Conservation (phyloP, 331 rosid species). For the Quercus phellos region DNA sequence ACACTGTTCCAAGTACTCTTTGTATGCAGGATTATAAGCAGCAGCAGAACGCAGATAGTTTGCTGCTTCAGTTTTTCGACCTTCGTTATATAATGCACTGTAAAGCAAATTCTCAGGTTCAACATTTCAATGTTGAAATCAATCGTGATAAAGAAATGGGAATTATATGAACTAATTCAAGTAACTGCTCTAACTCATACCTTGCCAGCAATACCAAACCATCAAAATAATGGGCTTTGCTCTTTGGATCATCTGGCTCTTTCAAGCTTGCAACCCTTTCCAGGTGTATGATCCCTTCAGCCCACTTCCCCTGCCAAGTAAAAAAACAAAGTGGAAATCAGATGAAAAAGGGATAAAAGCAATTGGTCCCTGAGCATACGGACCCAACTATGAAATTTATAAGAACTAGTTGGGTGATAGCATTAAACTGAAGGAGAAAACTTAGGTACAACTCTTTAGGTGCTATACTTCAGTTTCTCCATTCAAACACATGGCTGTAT, state of each 20-base stretch:
- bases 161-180: background rate
- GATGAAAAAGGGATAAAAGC: conserved; percentile 4
- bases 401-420: background rate
- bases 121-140: background rate
- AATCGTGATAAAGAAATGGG: background rate
- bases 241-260: conserved; percentile 68
- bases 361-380: background rate
- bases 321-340: conserved; percentile 2
- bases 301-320: conserved; percentile 56
- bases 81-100: conserved; percentile 66
- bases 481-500: no score
- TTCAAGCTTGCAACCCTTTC: conserved; percentile 67
- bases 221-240: conserved; percentile 78
- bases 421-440: background rate
- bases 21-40: conserved; percentile 61
- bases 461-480: no score
- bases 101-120: conserved; percentile 14
- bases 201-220: conserved; percentile 76
- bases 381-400: background rate
- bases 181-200: conserved; percentile 25
- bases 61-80: conserved; percentile 72
- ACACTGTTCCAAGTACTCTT: conserved; percentile 55
- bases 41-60: conserved; percentile 68
- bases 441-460: background rate
- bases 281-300: conserved; percentile 64